Evolutionary conservation across 768 basidiomycete genomes (phyloP).

Genomic region (Suillus subluteus): DNA sequence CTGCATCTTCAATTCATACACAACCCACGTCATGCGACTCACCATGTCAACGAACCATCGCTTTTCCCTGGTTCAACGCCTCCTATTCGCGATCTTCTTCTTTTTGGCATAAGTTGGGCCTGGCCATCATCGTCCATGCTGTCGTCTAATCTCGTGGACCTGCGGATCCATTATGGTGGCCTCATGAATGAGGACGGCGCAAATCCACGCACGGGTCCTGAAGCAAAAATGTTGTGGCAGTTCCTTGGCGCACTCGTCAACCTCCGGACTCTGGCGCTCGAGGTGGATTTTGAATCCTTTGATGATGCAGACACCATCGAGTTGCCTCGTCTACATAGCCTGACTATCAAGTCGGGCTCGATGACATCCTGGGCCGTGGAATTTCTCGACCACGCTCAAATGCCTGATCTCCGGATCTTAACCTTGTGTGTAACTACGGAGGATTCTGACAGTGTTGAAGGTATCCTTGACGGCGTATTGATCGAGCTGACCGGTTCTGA

Average conservation of each 20-base stretch:
- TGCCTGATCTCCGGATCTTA: neutral
- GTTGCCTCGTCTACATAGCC: neutral
- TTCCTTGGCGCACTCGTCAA: neutral
- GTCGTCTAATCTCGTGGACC: constrained; percentile 18
- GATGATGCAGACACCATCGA: neutral
- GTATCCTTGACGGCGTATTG: neutral
- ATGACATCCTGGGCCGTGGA: neutral
- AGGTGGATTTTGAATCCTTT: neutral
- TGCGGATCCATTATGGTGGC: constrained; percentile 12
- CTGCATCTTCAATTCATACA: neutral
- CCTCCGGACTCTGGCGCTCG: neutral
- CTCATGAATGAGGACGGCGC: neutral
- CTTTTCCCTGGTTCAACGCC: neutral
- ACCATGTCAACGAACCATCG: too few species aligned
- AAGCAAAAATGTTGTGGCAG: neutral
- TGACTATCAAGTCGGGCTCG: neutral
- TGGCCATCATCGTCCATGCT: neutral
- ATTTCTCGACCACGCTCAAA: neutral
- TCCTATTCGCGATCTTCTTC: constrained; percentile 1
- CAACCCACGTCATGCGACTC: neutral
- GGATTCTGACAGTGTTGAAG: accelerated
- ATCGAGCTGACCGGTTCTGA: neutral
- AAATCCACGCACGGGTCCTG: neutral
- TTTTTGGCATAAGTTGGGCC: neutral
- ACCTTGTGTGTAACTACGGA: neutral